A percentile compares a stretch with the other conserved stretches of the same genome.
Evolutionary conservation across 208 protist species (phyloP).

Genomic region (Acanthamoeba triangularis): DNA sequence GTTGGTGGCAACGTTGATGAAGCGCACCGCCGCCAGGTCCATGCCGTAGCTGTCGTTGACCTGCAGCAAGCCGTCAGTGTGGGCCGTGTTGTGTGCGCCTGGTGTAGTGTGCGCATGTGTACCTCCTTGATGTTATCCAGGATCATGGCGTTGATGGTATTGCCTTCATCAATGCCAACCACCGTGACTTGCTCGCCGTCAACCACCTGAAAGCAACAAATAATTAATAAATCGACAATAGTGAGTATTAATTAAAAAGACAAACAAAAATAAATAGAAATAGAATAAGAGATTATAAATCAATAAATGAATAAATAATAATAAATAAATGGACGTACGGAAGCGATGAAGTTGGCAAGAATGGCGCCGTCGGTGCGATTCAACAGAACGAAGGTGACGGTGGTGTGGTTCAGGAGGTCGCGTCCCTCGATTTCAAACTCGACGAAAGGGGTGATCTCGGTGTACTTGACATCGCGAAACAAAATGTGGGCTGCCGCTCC

Average conservation of each 20-base stretch:
- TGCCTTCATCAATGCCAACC: not conserved
- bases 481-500: not conserved
- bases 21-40: slow-evolving; percentile 5
- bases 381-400: not conserved
- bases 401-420: not conserved
- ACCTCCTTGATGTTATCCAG: slow-evolving; percentile 20
- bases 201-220: not conserved
- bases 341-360: not conserved
- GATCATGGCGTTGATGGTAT: not conserved
- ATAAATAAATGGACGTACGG: not conserved
- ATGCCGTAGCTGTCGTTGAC: slow-evolving; percentile 13
- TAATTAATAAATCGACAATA: not conserved
- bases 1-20: slow-evolving; percentile 18
- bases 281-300: not conserved
- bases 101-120: not conserved
- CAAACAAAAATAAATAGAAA: not conserved
- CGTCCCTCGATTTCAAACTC: not conserved
- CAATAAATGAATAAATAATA: not conserved
- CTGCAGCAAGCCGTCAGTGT: not conserved
- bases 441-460: not conserved
- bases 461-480: not conserved
- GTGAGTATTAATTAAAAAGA: not conserved
- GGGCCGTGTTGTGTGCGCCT: not conserved
- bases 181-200: not conserved
- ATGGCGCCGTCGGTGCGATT: not conserved